A percentile compares a stretch with the other conserved stretches of the same genome.
Conservation (phyloP, 768 basidiomycete genomes). For the Clitopilus passeckerianus region DNA sequence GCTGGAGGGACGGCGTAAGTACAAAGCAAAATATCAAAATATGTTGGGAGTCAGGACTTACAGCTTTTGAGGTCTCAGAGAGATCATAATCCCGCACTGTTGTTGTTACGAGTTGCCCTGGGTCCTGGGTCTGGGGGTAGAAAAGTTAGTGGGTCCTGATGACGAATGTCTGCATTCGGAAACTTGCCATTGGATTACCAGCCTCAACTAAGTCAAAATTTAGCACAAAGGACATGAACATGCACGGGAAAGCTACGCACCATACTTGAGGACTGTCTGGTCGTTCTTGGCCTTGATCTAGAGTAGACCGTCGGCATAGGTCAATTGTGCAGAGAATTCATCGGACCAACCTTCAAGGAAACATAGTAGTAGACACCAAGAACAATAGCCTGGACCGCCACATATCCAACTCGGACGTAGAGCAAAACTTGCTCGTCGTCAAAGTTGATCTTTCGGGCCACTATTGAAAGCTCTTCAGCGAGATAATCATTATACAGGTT, state of each 20-base stretch:
- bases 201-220: conserved; percentile 60
- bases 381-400: conserved; percentile 64
- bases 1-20: conserved; percentile 24
- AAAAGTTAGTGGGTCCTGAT: neutral
- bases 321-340: neutral
- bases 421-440: conserved; percentile 79
- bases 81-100: conserved; percentile 95
- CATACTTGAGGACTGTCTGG: conserved; percentile 93
- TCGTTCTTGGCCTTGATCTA: conserved; percentile 96
- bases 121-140: conserved; percentile 46
- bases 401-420: conserved; percentile 84
- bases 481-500: too few relatives aligned
- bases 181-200: conserved; percentile 67
- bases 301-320: neutral
- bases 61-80: conserved; percentile 76
- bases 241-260: conserved; percentile 25
- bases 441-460: conserved; percentile 88
- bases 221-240: conserved; percentile 3
- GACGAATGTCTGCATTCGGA: neutral
- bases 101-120: conserved; percentile 78
- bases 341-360: conserved; percentile 56
- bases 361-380: conserved; percentile 78
- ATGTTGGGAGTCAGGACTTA: conserved; percentile 24
- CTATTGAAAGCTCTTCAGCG: conserved; percentile 29
- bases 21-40: neutral